Evolutionary conservation across 108 stramenopile genomes (phyloP).

Genomic region (Pseudonitzschia pungens): DNA sequence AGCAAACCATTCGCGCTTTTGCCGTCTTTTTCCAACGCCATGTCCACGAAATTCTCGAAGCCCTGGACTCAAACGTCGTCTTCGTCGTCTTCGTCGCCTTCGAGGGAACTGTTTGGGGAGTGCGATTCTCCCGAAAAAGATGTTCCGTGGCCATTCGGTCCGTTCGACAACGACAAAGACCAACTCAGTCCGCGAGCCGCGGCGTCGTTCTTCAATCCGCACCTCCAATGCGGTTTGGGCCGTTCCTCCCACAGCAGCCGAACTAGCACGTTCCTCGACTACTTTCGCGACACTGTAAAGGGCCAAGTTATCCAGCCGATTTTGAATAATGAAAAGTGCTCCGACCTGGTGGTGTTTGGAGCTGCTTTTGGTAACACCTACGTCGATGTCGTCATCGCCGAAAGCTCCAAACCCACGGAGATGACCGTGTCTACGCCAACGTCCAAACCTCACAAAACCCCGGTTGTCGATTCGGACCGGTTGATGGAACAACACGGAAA

Average conservation of each 20-base stretch:
- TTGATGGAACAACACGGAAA: not conserved
- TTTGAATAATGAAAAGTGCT: not conserved
- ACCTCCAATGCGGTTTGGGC: not conserved
- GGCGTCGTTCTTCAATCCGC: not conserved
- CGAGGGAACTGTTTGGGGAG: not conserved
- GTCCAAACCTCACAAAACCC: too few species aligned
- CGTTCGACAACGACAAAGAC: too few species aligned
- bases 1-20: too few species aligned
- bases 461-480: not conserved
- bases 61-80: too few species aligned
- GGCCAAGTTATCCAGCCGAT: not conserved
- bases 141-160: not conserved
- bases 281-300: not conserved
- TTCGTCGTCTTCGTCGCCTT: too few species aligned
- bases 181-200: not conserved
- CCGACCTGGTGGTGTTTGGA: not conserved
- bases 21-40: too few species aligned
- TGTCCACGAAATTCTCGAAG: too few species aligned
- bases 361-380: not conserved
- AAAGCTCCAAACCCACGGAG: too few species aligned
- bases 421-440: too few species aligned
- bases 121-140: not conserved
- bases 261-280: not conserved
- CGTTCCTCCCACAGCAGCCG: not conserved
- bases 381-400: not conserved